These are phyloP conservation scores for Setaria italica DNA, from an alignment of 202 grass and related monocot genomes.

Conservation along the genomic window DNA sequence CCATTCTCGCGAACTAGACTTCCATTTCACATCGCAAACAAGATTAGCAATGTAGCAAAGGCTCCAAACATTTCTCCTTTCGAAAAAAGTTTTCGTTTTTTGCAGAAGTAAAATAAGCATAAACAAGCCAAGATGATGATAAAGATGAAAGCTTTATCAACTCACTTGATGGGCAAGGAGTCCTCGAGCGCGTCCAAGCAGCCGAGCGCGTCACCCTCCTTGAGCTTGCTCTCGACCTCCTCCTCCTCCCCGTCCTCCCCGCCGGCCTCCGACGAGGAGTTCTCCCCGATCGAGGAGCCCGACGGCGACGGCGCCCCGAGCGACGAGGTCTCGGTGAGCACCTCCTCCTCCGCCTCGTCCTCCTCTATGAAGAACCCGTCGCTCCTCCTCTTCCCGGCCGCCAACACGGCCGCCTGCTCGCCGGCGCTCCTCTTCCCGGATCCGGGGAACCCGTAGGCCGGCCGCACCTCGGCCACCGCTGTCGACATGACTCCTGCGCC, in stretches of 20 bases:
- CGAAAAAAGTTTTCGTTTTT: background rate
- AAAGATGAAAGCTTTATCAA: conserved; percentile 13
- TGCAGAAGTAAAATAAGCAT: background rate
- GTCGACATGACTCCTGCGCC: conserved; percentile 50
- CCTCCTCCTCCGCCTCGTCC: conserved; percentile 49
- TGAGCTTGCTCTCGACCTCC: conserved; percentile 70
- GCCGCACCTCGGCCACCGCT: conserved; percentile 48
- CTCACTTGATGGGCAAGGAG: conserved; percentile 83
- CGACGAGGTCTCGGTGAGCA: conserved; percentile 71
- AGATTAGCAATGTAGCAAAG: background rate
- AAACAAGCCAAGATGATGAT: background rate
- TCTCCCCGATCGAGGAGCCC: conserved; percentile 64
- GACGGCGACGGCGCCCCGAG: conserved; percentile 57
- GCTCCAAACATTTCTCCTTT: background rate
- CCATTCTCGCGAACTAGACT: conserved; percentile 2
- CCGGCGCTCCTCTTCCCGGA: conserved; percentile 29
- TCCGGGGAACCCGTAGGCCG: conserved; percentile 50
- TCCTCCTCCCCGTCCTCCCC: conserved; percentile 43
- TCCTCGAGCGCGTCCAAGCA: conserved; percentile 75
- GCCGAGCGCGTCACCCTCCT: conserved; percentile 44
- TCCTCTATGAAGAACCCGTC: conserved; percentile 62
- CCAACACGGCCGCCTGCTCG: background rate
- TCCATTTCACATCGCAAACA: background rate
- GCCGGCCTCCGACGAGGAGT: conserved; percentile 49
- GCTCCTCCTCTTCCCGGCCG: conserved; percentile 40